A percentile compares a stretch with the other conserved stretches of the same genome.
These are phyloP conservation scores for Sphaerosporella brunnea DNA, from an alignment of 495 filamentous ascomycete genomes.

Conservation along the genomic window DNA sequence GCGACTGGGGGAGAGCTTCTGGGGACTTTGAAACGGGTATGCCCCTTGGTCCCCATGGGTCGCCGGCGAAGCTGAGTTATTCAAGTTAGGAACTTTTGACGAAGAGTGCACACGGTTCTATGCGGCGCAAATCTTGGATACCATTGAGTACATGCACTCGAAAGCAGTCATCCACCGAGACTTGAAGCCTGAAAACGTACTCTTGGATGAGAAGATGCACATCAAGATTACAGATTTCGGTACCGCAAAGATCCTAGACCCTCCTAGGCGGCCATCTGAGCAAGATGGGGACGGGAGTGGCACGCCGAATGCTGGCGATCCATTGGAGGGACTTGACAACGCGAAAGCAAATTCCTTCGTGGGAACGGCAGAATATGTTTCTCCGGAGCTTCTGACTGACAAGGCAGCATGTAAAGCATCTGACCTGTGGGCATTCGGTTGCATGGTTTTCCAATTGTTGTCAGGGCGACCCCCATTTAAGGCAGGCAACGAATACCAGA, in stretches of 20 bases:
- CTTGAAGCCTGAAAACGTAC: conserved; percentile 91
- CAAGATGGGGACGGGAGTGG: conserved; percentile 30
- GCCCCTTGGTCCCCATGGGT: conserved; percentile 2
- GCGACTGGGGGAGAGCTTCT: conserved; percentile 85
- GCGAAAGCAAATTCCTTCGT: conserved; percentile 86
- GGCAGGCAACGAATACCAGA: conserved; percentile 88
- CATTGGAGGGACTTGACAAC: conserved; percentile 41
- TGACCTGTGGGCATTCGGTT: conserved; percentile 98
- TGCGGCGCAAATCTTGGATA: conserved; percentile 86
- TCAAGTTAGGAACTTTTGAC: conserved; percentile 70
- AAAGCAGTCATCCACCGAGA: conserved; percentile 93
- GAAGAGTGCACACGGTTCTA: conserved; percentile 93
- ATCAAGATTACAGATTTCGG: conserved; percentile 99
- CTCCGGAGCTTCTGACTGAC: conserved; percentile 82
- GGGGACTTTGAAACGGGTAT: conserved; percentile 64
- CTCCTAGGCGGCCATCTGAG: conserved; percentile 38
- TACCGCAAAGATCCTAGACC: conserved; percentile 78
- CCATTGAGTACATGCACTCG: conserved; percentile 95
- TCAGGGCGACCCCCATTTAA: conserved; percentile 94
- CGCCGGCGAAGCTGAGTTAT: conserved; percentile 9
- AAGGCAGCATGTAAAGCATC: conserved; percentile 97
- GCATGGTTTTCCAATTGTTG: conserved; percentile 92
- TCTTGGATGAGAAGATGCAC: conserved; percentile 88
- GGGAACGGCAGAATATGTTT: conserved; percentile 96
- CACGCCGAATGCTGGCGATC: conserved; percentile 26